Percentiles rank a stretch among this genome's conserved stretches.
Conservation (phyloP, 805 yeast genomes). For the Metschnikowia orientalis region DNA sequence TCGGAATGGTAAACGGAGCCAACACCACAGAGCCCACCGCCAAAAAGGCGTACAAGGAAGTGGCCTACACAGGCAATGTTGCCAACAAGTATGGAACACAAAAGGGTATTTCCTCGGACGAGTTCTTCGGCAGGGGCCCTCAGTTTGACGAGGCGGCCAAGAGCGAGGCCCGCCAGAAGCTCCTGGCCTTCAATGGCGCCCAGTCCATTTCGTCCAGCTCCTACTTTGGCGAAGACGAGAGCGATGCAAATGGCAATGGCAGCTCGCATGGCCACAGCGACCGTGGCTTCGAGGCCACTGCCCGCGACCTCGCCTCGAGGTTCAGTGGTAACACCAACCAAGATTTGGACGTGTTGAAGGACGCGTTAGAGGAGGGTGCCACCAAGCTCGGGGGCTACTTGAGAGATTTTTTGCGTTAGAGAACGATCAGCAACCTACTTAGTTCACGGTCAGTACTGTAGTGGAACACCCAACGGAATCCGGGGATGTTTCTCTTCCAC, state of each 20-base stretch:
- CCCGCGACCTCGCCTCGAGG: slow-evolving; percentile 61
- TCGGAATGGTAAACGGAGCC: slow-evolving; percentile 76
- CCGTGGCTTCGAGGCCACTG: slow-evolving; percentile 44
- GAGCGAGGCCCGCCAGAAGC: slow-evolving; percentile 74
- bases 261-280: slow-evolving; percentile 14
- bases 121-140: slow-evolving; percentile 82
- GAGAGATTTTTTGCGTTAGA: slow-evolving; percentile 76
- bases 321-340: slow-evolving; percentile 78
- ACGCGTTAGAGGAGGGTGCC: slow-evolving; percentile 92
- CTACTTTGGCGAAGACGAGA: slow-evolving; percentile 84
- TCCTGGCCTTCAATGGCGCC: slow-evolving; percentile 80
- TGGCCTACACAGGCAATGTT: slow-evolving; percentile 69
- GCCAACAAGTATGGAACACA: slow-evolving; percentile 77
- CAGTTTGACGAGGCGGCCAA: slow-evolving; percentile 72
- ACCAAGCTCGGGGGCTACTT: slow-evolving; percentile 78
- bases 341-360: slow-evolving; percentile 83
- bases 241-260: slow-evolving; percentile 18
- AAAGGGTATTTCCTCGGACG: slow-evolving; percentile 94
- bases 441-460: too few species aligned
- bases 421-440: too few species aligned
- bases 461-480: too few species aligned
- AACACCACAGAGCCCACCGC: slow-evolving; percentile 44
- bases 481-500: too few species aligned
- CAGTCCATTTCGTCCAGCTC: slow-evolving; percentile 87
- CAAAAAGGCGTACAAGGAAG: slow-evolving; percentile 45